These are phyloP conservation scores for Lactarius evosmus DNA, from an alignment of 768 basidiomycete genomes.

Conservation along the genomic window DNA sequence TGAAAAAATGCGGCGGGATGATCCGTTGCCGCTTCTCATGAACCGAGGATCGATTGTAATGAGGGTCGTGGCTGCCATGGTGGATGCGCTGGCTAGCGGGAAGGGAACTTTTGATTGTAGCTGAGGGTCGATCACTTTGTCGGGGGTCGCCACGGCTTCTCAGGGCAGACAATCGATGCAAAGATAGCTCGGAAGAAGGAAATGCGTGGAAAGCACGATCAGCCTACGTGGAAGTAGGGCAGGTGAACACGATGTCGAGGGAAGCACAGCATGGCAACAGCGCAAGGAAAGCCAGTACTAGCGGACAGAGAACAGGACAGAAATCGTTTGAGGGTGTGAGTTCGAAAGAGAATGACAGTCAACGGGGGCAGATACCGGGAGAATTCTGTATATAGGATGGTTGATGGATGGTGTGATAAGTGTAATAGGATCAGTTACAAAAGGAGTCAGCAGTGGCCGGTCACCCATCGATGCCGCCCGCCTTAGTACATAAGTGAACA, in stretches of 20 bases:
- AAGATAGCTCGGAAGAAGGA: conserved; percentile 47
- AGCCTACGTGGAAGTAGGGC: conserved; percentile 43
- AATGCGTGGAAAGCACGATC: conserved; percentile 59
- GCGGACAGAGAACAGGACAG: conserved; percentile 33
- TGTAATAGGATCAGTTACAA: conserved; percentile 14
- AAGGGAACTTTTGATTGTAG: conserved; percentile 45
- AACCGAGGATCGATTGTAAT: conserved; percentile 46
- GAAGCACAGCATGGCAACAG: conserved; percentile 2
- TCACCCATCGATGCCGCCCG: conserved; percentile 25
- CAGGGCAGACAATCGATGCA: conserved; percentile 40
- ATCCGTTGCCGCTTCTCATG: conserved; percentile 33
- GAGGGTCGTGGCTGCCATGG: conserved; percentile 5
- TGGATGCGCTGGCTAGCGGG: conserved; percentile 38
- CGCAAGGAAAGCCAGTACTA: conserved; percentile 36
- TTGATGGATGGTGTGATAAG: conserved; percentile 16
- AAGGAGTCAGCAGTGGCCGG: conserved; percentile 23
- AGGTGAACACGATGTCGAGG: conserved; percentile 24
- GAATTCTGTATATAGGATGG: neutral
- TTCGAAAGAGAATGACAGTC: neutral
- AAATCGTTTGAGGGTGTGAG: conserved; percentile 36
- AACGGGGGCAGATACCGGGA: neutral
- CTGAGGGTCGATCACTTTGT: conserved; percentile 49
- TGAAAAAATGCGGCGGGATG: conserved; percentile 34
- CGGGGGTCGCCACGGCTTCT: conserved; percentile 41
- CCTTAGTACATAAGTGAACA: conserved; percentile 20